Evolutionary conservation across 2,329 filamentous ascomycete species (phyloP).

Genomic region (Talaromyces piceae): DNA sequence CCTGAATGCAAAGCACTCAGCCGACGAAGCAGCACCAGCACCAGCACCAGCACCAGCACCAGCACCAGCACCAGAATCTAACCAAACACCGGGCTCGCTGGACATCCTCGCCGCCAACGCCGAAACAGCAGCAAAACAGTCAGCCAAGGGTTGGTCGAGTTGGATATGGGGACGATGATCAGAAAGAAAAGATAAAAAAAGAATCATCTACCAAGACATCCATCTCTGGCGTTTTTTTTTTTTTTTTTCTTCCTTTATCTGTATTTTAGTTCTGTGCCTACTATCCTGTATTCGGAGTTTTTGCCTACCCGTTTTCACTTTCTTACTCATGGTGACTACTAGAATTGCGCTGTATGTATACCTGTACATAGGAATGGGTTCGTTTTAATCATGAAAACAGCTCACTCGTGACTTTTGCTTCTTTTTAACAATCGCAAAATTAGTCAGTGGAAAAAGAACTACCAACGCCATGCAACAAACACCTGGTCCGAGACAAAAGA

Average conservation of each 20-base stretch:
- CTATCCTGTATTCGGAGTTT: not conserved
- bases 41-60: not conserved
- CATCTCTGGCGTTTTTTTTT: conserved; percentile 3
- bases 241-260: too few species aligned
- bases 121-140: conserved; percentile 29
- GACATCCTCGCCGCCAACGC: conserved; percentile 30
- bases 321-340: conserved; percentile 4
- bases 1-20: conserved; percentile 28
- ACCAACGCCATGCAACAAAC: too few species aligned
- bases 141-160: conserved; percentile 31
- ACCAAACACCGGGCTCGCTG: conserved; percentile 24
- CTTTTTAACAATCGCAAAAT: too few species aligned
- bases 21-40: conserved; percentile 13
- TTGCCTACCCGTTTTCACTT: conserved; percentile 18
- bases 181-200: not conserved
- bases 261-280: not conserved
- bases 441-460: too few species aligned
- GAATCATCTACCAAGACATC: not conserved
- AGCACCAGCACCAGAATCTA: conserved; percentile 3
- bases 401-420: too few species aligned
- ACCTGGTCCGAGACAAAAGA: too few species aligned
- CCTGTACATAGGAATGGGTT: conserved; percentile 7
- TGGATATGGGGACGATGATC: conserved; percentile 33
- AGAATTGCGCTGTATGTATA: conserved; percentile 25
- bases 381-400: conserved; percentile 10